Base-by-base conservation (phyloP, 805 yeast species). In the Ogataea angusta region DNA sequence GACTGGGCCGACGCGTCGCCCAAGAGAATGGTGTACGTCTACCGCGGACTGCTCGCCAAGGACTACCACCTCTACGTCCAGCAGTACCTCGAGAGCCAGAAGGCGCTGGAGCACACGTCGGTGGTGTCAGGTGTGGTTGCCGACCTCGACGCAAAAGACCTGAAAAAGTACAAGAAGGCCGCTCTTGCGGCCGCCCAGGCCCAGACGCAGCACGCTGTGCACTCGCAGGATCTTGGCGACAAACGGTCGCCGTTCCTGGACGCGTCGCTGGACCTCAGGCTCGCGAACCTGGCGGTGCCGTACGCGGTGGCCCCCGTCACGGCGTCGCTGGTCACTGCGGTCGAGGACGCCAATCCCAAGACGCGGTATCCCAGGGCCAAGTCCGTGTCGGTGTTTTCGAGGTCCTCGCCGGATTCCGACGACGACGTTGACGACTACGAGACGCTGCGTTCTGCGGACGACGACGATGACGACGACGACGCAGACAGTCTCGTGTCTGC, bases 1-100 rank as follows among this genome's bases (percentile, higher is more conserved):
- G 93, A 85, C 61, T 85, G 95, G 95, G 91, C 95, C 3, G 91
- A 85, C 60, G 88, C 91, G 13, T 80, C 88, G 2, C 95, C 95
- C 37, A 82, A 85, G 56, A 73, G 95, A 68, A 85, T 85, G 95
- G 89, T 85, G 19, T 85, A 85, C 55, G 89, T 84, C 36, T 85
- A 85, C 61, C 77, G 93, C 54, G 95, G 95, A 27, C 65, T 83
- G 21, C 68, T 85, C 46, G 76, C 91, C 22, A 72, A 78, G n/a
- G 90, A 85, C 57, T 85, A 82, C 62, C 82, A 81, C 52, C 64
- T 78, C 28, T 86, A 81, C 56, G 91, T 85, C 6, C 75, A 79
- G 37, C 75, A 73, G 47, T 78, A 82, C 34, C 73, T 79, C 68
- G 83, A 78, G 44, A 59, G 62, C 47, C 78, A 74, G 48, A 72